Evolutionary conservation across 1,284 basidiomycete genomes (phyloP), one percentile per base, ranked within the genome.

Genomic region (Coniferiporia sulphurascens): DNA sequence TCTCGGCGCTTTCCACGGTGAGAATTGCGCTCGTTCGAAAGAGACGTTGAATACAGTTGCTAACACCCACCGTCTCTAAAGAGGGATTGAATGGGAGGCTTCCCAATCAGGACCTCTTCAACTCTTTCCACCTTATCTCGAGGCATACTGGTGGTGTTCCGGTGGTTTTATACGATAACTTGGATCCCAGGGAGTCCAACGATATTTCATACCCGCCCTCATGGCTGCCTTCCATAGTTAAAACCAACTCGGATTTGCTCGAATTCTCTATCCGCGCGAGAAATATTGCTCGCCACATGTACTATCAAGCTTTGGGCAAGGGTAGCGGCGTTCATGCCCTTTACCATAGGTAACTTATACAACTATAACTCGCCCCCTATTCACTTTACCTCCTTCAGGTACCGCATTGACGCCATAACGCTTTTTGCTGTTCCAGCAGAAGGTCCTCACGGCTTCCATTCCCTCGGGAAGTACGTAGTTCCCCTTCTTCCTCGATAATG

Each of bases 41-140:
- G 15, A 10, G 21, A 19, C 36, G n/a, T n/a, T 52, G 34, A 17
- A 48, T 22, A 45, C 27, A 38, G n/a, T 32, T 21, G 21, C 50
- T 9, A 22, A 22, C 43, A 27, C 41, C 48, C 7, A 51, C 13
- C 9, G 5, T 49, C 41, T 44, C 38, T 57, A n/a, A 67, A 96
- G 96, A 99, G 80, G 97, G 96, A 6, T 78, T 93, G 4, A 96
- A 98, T 70, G 96, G 95, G 3, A 89, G 94, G 34, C 76, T 98
- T 48, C 95, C 97, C 0, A 99, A 99, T 69, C 93, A 98, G 73
- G 96, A 99, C 71, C 80, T 97, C 0, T 74, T 98, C 65, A 97
- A 97, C 71, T 89, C 93, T 0, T 80, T 94, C 49, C 77, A 84
- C 2, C 73, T 86, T 36, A 91, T 98, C 51, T 79, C 92, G 1